Percentiles rank a stretch among this genome's conserved stretches.
These are phyloP conservation scores for Ceraceosorus guamensis DNA, from an alignment of 1,284 basidiomycete species.

Conservation along the genomic window DNA sequence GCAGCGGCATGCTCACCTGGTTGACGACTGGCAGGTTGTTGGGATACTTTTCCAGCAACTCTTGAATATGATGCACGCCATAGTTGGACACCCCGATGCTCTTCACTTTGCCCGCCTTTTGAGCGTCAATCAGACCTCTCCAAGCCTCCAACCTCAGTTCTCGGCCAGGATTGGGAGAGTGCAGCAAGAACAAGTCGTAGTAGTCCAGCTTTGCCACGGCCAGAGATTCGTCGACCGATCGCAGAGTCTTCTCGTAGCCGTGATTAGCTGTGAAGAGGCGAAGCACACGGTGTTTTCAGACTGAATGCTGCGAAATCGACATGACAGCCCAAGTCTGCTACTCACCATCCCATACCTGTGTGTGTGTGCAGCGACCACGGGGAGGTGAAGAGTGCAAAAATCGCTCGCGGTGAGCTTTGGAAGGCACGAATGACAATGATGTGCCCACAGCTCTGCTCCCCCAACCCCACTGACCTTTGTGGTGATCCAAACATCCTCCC, in stretches of 20 bases:
- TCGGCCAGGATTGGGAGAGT: constrained; percentile 36
- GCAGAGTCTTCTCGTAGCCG: constrained; percentile 17
- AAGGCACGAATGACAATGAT: too few relatives aligned
- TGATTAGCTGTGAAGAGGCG: constrained; percentile 5
- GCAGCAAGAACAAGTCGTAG: constrained; percentile 41
- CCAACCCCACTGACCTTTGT: constrained; percentile 21
- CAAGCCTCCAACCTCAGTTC: constrained; percentile 29
- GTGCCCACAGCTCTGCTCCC: not conserved
- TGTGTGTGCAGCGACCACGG: too few relatives aligned
- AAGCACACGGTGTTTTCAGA: too few relatives aligned
- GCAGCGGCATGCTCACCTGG: constrained; percentile 4
- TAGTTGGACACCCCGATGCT: constrained; percentile 33
- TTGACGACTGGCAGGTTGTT: constrained; percentile 16
- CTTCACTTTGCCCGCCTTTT: constrained; percentile 17
- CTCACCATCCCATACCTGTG: too few relatives aligned
- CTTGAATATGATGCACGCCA: constrained; percentile 17
- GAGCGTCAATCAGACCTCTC: constrained; percentile 27
- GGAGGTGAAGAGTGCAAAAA: too few relatives aligned
- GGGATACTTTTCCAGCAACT: constrained; percentile 44
- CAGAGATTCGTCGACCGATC: constrained; percentile 18
- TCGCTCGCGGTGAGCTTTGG: too few relatives aligned
- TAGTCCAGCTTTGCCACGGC: constrained; percentile 19
- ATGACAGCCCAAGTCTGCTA: too few relatives aligned
- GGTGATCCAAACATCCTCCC: constrained; percentile 60
- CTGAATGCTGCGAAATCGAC: too few relatives aligned